phyloP scores from a whole-genome alignment of 306 rosid species.

The Corylus avellana region DNA sequence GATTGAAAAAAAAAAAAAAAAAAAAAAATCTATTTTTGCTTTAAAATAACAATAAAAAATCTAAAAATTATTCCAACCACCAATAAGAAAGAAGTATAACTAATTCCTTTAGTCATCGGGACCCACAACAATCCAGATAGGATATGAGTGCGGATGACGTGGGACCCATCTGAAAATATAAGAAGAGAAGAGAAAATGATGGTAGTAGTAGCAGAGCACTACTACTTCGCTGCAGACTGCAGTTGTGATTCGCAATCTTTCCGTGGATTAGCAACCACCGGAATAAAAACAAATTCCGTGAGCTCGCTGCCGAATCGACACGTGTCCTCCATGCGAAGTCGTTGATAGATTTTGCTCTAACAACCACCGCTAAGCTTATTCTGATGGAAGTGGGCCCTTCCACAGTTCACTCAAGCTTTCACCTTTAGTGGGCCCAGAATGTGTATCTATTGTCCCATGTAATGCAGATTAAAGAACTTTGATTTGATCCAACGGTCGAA shows the following conservation, averaged over 20 bases:
- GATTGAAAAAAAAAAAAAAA: too few species aligned
- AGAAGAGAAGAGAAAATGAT: too few species aligned
- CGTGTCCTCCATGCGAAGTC: conserved; percentile 21
- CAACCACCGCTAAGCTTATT: background rate
- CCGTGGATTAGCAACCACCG: background rate
- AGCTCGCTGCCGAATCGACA: background rate
- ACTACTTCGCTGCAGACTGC: background rate
- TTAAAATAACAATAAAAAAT: background rate
- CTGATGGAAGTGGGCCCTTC: too few species aligned
- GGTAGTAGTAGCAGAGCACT: background rate
- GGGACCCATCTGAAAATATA: background rate
- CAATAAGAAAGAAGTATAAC: conserved; percentile 19
- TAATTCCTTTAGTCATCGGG: background rate
- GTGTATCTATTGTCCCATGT: background rate
- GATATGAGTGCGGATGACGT: background rate
- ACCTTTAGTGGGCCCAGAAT: background rate
- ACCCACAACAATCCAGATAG: conserved; percentile 7
- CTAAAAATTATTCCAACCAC: background rate
- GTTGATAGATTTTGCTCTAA: background rate
- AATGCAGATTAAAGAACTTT: background rate
- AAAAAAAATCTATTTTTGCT: too few species aligned
- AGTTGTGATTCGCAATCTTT: background rate
- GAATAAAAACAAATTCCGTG: background rate
- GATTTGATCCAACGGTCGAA: background rate
- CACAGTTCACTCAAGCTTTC: too few species aligned